Base-by-base conservation (phyloP, 441 rosid genomes). In the Populus hybrid region DNA sequence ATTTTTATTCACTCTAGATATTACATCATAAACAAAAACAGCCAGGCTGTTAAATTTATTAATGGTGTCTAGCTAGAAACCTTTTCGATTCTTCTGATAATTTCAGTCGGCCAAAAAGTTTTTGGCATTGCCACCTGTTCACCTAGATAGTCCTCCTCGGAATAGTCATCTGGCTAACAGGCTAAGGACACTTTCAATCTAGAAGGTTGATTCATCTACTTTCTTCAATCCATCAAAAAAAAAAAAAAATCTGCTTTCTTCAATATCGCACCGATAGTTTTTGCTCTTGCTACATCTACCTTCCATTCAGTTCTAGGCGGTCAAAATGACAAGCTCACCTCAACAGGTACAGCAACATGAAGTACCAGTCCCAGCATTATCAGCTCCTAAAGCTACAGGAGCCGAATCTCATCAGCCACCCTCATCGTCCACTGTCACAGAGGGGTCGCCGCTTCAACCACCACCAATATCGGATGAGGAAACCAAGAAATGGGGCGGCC, bases 401-500 rank as follows among this genome's bases (percentile, higher is more conserved):
- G 59, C 59, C 5, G 59, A 50, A 16, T 50, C 1, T 50, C 59
- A 16, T 16, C n/a, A 50, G 16, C 59, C 59, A 50, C 59, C 59
- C n/a, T 14, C 59, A 50, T 16, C 59, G n/a, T 16, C n/a, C 59
- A 50, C n/a, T 50, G 59, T 50, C 59, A 50, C 57, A 46, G 57
- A 46, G 57, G 57, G 18, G 4, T 38, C 73, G 4, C 59, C 23
- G 73, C 59, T 16, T 32, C 76, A 68, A 10, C 67, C 34, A 32
- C 54, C 76, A 68, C 76, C 86, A 20, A 73, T 80, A 34, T 74
- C 88, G 11, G 77, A 86, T 80, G 94, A 91, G 77, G 91, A 78
- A 91, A 97, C 40, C 90, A 90, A 71, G 74, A 90, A 73, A 30
- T 30, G 32, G 32, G 32, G 32, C 32, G 3, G 32, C 32, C 32